A percentile compares a stretch with the other conserved stretches of the same genome.
Conservation (phyloP, 306 rosid species). For the Prunus campanulata region DNA sequence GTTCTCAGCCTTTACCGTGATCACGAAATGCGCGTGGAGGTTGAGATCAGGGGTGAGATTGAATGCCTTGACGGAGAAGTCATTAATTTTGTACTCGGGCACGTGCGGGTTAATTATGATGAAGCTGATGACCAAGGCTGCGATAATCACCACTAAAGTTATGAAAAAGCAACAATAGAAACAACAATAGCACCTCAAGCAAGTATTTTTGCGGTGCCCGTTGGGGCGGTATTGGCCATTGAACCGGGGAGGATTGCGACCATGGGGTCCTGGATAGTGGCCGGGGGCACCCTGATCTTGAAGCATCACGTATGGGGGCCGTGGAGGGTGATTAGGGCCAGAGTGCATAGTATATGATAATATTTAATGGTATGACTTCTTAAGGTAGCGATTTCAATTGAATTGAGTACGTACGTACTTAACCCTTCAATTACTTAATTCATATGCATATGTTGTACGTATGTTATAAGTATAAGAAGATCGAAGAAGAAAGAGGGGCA, state of each 20-base stretch:
- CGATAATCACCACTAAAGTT: constrained; percentile 3
- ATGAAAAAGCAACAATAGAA: constrained; percentile 34
- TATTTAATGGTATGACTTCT: neutral
- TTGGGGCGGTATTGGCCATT: constrained; percentile 1
- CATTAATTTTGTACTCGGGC: constrained; percentile 37
- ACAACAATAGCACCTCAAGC: constrained; percentile 8
- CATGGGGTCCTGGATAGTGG: neutral
- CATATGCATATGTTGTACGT: neutral
- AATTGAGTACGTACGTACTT: neutral
- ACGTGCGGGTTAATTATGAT: constrained; percentile 19
- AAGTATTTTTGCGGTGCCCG: neutral
- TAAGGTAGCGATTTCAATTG: neutral
- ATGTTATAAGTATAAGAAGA: neutral
- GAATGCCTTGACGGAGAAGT: constrained; percentile 27
- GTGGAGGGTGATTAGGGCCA: neutral
- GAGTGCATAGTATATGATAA: constrained; percentile 15
- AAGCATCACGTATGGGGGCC: neutral
- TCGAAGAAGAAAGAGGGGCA: neutral
- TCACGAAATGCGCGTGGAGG: constrained; percentile 22
- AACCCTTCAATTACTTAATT: neutral
- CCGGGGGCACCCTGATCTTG: neutral
- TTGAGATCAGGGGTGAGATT: constrained; percentile 1
- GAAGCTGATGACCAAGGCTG: neutral
- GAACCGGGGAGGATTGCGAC: constrained; percentile 14
- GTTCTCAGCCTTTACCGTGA: constrained; percentile 39